These are phyloP conservation scores for Ottelia alismoides DNA, from an alignment of 106 monocot genomes.

Conservation along the genomic window DNA sequence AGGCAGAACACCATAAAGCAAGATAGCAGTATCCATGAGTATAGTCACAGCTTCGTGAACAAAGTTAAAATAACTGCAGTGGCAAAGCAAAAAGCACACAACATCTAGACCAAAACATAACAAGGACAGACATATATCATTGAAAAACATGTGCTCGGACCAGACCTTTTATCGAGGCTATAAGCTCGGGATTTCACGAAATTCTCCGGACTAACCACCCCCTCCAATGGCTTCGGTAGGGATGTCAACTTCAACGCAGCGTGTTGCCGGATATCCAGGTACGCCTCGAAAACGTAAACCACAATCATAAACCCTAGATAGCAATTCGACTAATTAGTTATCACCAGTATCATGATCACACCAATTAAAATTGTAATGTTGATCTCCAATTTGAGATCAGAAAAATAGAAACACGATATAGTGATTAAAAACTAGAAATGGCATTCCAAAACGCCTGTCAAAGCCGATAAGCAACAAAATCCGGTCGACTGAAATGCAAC, in stretches of 20 bases:
- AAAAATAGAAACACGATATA: too few relatives aligned
- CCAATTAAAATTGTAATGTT: neutral
- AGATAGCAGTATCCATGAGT: slow-evolving; percentile 62
- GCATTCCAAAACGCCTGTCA: too few relatives aligned
- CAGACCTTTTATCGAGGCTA: slow-evolving; percentile 92
- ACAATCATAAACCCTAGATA: slow-evolving; percentile 82
- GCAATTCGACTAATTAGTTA: neutral
- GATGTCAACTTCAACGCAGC: slow-evolving; percentile 57
- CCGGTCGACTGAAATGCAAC: neutral
- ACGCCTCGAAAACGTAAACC: slow-evolving; percentile 91
- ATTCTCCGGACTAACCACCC: slow-evolving; percentile 74
- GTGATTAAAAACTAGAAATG: neutral
- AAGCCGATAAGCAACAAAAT: neutral
- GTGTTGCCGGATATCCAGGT: slow-evolving; percentile 87
- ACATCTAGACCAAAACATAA: too few relatives aligned
- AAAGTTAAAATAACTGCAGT: slow-evolving; percentile 58
- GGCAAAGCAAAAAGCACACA: slow-evolving; percentile 1
- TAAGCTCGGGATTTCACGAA: slow-evolving; percentile 81
- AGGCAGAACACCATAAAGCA: slow-evolving; percentile 69
- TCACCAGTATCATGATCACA: too few relatives aligned
- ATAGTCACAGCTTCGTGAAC: slow-evolving; percentile 76
- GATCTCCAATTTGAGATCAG: too few relatives aligned
- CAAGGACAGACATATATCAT: too few relatives aligned
- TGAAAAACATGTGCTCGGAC: too few relatives aligned
- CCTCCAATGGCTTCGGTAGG: slow-evolving; percentile 66